Evolutionary conservation across 2,329 filamentous ascomycete species (phyloP), one percentile per base, ranked within the genome.

Genomic region (Botrytis fabae): DNA sequence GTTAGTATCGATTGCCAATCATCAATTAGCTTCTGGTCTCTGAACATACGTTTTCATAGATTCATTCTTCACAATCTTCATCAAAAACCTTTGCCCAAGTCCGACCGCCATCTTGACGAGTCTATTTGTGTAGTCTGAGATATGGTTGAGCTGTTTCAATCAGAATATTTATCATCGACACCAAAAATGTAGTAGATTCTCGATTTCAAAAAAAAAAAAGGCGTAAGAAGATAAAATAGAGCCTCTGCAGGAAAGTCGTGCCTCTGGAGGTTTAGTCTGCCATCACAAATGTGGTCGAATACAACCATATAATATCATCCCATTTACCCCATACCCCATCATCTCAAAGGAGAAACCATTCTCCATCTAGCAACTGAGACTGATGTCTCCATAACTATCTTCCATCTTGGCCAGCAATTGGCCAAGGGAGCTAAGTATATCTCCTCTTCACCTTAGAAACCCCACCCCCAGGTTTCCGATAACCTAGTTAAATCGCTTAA

Each of bases 41-140:
- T 40, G 6, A 1, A 68, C 78, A 59, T 25, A 79, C 79, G 83
- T 82, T 79, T 86, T 89, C 88, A 93, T 92, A 62, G 91, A 88
- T 80, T 93, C 90, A 84, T 93, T 93, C 81, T 87, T 78, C 40
- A 81, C 79, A 32, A 81, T 73, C 28, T 70, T 70, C 69, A 68
- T 70, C 57, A 70, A 63, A 51, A 48, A 70, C 22, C 54, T 70
- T 40, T 51, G 59, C 0, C 69, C 69, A 28, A 70, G 57, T 48
- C 57, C 69, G 10, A 68, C 48, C 2, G 35, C 65, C 65, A 68
- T 68, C 35, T 57, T 42, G 65, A 32, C 18, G 2, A 28, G 2
- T 42, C 2, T 42, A 42, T 68, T 57, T 9, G 65, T 40, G 10
- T 22, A 40, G 7, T 28, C 9, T 12, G 28, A 57, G 8, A 14